phyloP scores from a whole-genome alignment of 352 stramenopile species.

The Phytophthora aleatoria region DNA sequence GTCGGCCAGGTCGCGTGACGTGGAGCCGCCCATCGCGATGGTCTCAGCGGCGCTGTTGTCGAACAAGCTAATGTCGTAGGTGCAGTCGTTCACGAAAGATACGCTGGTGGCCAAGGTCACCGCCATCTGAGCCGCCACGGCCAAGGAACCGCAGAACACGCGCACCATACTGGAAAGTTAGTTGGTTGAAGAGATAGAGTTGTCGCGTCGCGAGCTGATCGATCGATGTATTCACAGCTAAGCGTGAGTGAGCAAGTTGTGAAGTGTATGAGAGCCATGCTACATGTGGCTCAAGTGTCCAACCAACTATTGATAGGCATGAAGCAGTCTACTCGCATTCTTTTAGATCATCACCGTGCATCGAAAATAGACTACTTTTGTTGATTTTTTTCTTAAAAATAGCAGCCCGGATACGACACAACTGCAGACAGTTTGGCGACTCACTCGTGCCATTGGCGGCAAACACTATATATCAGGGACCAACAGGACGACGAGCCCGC shows the following conservation, averaged over 20 bases:
- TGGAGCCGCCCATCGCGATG: constrained; percentile 33
- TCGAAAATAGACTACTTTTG: neutral
- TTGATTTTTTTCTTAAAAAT: constrained; percentile 7
- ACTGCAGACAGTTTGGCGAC: too few species aligned
- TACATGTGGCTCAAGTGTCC: constrained; percentile 2
- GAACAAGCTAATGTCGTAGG: constrained; percentile 50
- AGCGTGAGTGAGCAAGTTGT: constrained; percentile 26
- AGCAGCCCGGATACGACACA: constrained; percentile 3
- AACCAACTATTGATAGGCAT: constrained; percentile 22
- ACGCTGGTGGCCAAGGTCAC: constrained; percentile 38
- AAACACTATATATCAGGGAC: too few species aligned
- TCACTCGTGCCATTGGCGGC: too few species aligned
- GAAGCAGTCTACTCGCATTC: neutral
- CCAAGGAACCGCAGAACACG: constrained; percentile 33
- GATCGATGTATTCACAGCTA: constrained; percentile 27
- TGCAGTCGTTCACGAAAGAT: constrained; percentile 51
- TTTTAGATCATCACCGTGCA: constrained; percentile 9
- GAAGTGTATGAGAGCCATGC: constrained; percentile 14
- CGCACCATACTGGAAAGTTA: constrained; percentile 27
- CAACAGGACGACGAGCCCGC: too few species aligned
- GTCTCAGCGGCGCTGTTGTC: constrained; percentile 48
- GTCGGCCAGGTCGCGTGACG: constrained; percentile 32
- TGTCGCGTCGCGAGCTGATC: constrained; percentile 3
- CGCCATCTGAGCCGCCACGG: constrained; percentile 29
- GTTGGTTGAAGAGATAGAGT: constrained; percentile 1